Evolutionary conservation across 306 rosid genomes (phyloP), one percentile per base, ranked within the genome.

Genomic region (Sicyos baderoa): DNA sequence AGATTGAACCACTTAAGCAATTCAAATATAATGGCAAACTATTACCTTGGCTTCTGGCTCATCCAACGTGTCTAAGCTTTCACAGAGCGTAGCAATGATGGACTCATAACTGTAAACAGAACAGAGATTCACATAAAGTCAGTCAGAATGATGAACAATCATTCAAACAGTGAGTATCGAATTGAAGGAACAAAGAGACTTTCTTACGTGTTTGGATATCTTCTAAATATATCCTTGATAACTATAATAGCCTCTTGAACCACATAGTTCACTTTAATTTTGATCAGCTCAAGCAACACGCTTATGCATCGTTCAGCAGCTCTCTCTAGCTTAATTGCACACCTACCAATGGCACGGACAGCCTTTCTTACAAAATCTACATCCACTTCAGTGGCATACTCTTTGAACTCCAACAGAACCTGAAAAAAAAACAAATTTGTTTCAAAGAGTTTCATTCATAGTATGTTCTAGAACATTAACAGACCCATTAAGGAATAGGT

Each of bases 201-300:
- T 45, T 3, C 82, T 81, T 87, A 94, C 99, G 99, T 94, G 84
- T 94, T 94, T 25, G 99, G 99, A 75, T 94, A 94, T 94, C 99
- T 87, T 82, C 99, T 86, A 77, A 94, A 94, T 78, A 90, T 94
- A 83, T 94, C 99, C 89, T 94, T 94, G 84, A 94, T 94, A 72
- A 94, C 97, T 80, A 94, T 94, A 80, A 94, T 94, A 57, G 99
- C 99, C 85, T 94, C 99, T 82, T 94, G 99, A 79, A 94, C 99
- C 77, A 94, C 99, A 76, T 94, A 90, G 71, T 94, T 94, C 60
- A 94, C 99, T 87, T 94, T 94, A 75, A 90, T 94, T 93, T 94
- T 94, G 81, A 94, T 94, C 83, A 94, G 79, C 79, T 94, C 99
- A 61, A 94, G 99, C 87, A 94, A 85, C 76, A 94, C 99, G 72